A percentile compares a stretch with the other conserved stretches of the same genome.
phyloP scores from a whole-genome alignment of 2,329 filamentous ascomycete genomes.

The Cercospora zeina region DNA sequence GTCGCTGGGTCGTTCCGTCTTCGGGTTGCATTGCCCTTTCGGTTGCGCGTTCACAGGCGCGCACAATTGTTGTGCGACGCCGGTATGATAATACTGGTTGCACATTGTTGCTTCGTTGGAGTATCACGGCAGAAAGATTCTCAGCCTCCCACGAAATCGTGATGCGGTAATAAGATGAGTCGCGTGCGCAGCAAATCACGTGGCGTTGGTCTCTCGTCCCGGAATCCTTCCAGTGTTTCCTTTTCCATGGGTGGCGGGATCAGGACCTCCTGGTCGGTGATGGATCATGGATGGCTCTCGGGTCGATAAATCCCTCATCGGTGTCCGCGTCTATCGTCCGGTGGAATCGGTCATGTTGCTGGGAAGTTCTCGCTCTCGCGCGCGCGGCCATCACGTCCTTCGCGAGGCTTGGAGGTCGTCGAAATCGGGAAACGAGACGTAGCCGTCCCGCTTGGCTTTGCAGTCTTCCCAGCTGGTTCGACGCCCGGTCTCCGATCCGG shows the following conservation, averaged over 20 bases:
- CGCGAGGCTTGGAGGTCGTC: constrained; percentile 29
- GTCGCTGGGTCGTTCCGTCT: background rate
- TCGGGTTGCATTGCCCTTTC: background rate
- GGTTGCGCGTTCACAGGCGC: background rate
- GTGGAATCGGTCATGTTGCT: background rate
- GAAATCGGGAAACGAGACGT: constrained; percentile 40
- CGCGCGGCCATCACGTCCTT: constrained; percentile 11
- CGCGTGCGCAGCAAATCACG: constrained; percentile 3
- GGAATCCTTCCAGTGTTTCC: constrained; percentile 4
- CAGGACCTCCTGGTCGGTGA: background rate
- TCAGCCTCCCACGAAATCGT: constrained; percentile 1
- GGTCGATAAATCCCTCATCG: constrained; percentile 2
- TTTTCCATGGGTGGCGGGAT: constrained; percentile 3
- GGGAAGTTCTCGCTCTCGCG: background rate
- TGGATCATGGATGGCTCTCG: background rate
- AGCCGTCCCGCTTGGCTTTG: constrained; percentile 37
- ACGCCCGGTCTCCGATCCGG: constrained; percentile 24
- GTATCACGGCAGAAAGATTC: background rate
- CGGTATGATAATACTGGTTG: background rate
- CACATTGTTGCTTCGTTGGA: background rate
- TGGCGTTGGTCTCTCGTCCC: background rate
- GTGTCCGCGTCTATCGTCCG: background rate
- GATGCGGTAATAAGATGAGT: constrained; percentile 1
- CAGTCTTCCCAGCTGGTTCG: constrained; percentile 39
- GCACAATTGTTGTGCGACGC: background rate